Evolutionary conservation across 192 early-diverging fungal species (phyloP).

Genomic region (Coemansia sp.): DNA sequence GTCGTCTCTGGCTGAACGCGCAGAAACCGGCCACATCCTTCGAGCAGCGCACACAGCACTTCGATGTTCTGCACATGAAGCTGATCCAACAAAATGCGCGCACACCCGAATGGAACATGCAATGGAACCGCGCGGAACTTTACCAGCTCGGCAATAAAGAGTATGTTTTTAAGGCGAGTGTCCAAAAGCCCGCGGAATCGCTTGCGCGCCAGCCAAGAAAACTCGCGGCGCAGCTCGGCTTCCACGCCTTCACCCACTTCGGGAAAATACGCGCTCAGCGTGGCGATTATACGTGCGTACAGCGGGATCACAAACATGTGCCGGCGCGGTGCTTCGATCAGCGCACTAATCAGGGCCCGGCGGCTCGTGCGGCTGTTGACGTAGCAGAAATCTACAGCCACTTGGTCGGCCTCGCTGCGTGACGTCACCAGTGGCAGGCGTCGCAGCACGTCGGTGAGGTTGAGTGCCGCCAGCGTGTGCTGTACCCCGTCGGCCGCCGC

Average conservation of each 20-base stretch:
- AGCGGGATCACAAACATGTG: slow-evolving; percentile 86
- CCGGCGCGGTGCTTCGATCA: slow-evolving; percentile 77
- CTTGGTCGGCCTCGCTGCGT: slow-evolving; percentile 82
- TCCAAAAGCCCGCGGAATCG: slow-evolving; percentile 54
- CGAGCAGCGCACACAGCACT: slow-evolving; percentile 75
- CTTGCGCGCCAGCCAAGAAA: slow-evolving; percentile 71
- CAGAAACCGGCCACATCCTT: slow-evolving; percentile 88
- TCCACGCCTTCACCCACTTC: slow-evolving; percentile 78
- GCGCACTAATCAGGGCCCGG: slow-evolving; percentile 70
- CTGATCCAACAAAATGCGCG: slow-evolving; percentile 85
- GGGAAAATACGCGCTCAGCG: slow-evolving; percentile 80
- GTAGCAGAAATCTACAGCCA: slow-evolving; percentile 92
- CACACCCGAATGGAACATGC: slow-evolving; percentile 79
- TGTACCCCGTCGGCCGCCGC: slow-evolving; percentile 7
- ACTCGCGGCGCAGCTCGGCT: slow-evolving; percentile 52
- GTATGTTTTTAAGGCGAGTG: slow-evolving; percentile 62
- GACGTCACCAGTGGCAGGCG: slow-evolving; percentile 76
- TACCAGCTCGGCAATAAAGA: slow-evolving; percentile 87
- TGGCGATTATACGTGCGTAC: slow-evolving; percentile 87
- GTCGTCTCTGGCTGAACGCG: slow-evolving; percentile 75
- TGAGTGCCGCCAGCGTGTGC: slow-evolving; percentile 38
- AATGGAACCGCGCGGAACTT: slow-evolving; percentile 88
- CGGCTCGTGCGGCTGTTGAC: slow-evolving; percentile 79
- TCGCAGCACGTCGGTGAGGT: slow-evolving; percentile 67
- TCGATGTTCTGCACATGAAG: slow-evolving; percentile 84